Percentiles rank a stretch among this genome's conserved stretches.
phyloP scores from a whole-genome alignment of 1,284 basidiomycete genomes.

The Microbotryum silenes-acaulis region DNA sequence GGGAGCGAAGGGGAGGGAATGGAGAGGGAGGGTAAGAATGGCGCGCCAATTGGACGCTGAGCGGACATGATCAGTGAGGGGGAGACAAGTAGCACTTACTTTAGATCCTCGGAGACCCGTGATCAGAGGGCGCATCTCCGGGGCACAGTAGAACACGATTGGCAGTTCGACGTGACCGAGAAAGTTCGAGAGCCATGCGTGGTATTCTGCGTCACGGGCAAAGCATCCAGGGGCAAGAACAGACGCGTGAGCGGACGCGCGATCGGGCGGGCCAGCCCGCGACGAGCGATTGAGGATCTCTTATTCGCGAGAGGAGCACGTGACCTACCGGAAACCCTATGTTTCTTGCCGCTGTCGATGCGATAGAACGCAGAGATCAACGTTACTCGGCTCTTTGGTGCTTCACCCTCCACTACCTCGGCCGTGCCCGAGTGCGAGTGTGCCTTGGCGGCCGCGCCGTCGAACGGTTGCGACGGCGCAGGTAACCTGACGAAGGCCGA shows the following conservation, averaged over 20 bases:
- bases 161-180: conserved; percentile 31
- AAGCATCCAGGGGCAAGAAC: neutral
- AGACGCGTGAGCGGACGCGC: neutral
- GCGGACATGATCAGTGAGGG: too few relatives aligned
- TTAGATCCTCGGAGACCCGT: conserved; percentile 25
- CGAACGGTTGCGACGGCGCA: too few relatives aligned
- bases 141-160: conserved; percentile 34
- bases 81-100: conserved; percentile 7
- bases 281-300: too few relatives aligned
- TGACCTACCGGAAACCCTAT: conserved; percentile 26
- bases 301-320: too few relatives aligned
- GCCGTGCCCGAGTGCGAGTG: neutral
- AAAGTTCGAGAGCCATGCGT: conserved; percentile 31
- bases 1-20: neutral
- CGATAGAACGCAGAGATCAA: conserved; percentile 32
- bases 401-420: neutral
- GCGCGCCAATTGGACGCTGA: too few relatives aligned
- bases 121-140: conserved; percentile 21
- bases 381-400: conserved; percentile 11
- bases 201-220: conserved; percentile 20
- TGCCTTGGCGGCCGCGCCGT: neutral
- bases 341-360: conserved; percentile 31
- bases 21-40: neutral
- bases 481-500: too few relatives aligned
- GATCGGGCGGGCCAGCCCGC: neutral